These are phyloP conservation scores for Corinectria fuckeliana DNA, from an alignment of 2,329 filamentous ascomycete species.

Conservation along the genomic window DNA sequence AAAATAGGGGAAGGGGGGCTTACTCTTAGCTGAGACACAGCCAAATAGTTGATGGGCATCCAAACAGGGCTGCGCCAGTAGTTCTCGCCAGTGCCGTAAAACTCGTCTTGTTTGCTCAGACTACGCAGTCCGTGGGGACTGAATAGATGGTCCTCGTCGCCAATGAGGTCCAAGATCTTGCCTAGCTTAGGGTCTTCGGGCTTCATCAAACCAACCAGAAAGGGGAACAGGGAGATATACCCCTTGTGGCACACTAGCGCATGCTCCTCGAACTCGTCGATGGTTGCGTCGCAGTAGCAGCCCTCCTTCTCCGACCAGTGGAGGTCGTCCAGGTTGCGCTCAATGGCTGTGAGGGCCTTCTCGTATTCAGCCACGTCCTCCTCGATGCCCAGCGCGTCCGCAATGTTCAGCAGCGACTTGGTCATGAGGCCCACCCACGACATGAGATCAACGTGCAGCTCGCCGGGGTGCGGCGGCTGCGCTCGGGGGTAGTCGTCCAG, in stretches of 20 bases:
- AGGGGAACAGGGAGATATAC: conserved; percentile 92
- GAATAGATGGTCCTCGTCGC: conserved; percentile 86
- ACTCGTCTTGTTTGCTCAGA: conserved; percentile 80
- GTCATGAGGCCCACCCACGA: conserved; percentile 99
- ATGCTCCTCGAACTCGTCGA: conserved; percentile 94
- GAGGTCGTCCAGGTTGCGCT: conserved; percentile 86
- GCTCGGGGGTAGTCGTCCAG: conserved; percentile 95
- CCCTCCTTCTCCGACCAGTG: conserved; percentile 86
- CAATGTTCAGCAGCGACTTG: conserved; percentile 81
- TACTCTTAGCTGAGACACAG: conserved; percentile 78
- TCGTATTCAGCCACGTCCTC: conserved; percentile 80
- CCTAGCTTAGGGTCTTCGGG: conserved; percentile 77
- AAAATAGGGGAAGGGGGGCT: conserved; percentile 47
- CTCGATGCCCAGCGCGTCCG: conserved; percentile 72
- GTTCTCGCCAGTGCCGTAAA: conserved; percentile 92
- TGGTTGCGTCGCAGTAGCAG: conserved; percentile 92
- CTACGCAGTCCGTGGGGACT: conserved; percentile 88
- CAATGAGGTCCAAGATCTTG: conserved; percentile 77
- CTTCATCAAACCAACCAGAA: conserved; percentile 81
- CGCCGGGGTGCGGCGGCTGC: conserved; percentile 91
- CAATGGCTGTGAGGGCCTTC: conserved; percentile 76
- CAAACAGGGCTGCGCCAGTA: conserved; percentile 96
- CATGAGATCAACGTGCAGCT: conserved; percentile 93
- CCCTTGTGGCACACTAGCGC: conserved; percentile 93
- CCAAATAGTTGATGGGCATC: conserved; percentile 96